Conservation (phyloP, 192 early-diverging fungal genomes). For the Glomus cerebriforme region DNA sequence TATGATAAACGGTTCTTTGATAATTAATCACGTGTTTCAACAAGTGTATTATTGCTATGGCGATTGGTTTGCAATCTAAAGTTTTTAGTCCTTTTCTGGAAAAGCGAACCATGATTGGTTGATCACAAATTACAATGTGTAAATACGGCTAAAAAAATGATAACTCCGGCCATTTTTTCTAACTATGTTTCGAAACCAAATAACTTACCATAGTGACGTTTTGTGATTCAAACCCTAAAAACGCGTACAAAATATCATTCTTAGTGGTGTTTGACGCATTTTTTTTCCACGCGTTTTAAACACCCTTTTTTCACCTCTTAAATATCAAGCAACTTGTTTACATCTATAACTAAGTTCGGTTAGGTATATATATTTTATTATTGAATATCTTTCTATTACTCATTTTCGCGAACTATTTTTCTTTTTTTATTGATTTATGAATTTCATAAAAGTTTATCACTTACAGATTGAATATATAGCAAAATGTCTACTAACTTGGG, state of each 20-base stretch:
- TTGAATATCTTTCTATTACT: neutral
- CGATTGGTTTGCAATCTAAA: slow-evolving; percentile 10
- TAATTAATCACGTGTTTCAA: too few relatives aligned
- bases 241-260: neutral
- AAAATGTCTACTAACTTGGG: neutral
- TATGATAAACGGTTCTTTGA: too few relatives aligned
- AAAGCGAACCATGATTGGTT: neutral
- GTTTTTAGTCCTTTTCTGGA: slow-evolving; percentile 17
- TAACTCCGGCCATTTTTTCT: neutral
- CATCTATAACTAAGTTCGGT: neutral
- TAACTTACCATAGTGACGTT: neutral
- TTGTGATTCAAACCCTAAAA: neutral
- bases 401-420: neutral
- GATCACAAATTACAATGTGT: neutral
- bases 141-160: neutral
- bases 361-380: neutral
- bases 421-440: neutral
- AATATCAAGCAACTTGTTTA: neutral
- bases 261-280: neutral
- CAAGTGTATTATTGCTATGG: too few relatives aligned
- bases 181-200: neutral
- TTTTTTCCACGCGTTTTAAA: neutral
- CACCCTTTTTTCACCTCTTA: neutral
- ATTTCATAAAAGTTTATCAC: neutral
- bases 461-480: neutral